Conservation (phyloP, 192 early-diverging fungal genomes). For the Jimgerdemannia lactiflua region DNA sequence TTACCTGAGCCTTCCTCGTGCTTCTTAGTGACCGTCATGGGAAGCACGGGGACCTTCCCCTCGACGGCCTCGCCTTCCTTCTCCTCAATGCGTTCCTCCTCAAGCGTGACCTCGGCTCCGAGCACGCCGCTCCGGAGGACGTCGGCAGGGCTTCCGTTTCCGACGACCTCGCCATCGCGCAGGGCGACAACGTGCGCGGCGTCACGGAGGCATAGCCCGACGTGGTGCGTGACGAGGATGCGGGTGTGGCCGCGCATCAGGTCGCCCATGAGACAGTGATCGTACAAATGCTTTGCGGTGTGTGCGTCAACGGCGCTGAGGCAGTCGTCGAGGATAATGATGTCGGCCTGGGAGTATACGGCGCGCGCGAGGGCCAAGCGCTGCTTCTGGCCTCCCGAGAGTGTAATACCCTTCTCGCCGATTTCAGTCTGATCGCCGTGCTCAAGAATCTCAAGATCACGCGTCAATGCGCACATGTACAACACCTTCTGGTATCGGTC, state of each 20-base stretch:
- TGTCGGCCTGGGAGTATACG: conserved; percentile 65
- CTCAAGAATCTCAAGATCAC: conserved; percentile 81
- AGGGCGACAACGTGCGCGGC: conserved; percentile 59
- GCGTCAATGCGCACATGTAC: conserved; percentile 76
- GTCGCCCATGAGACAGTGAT: conserved; percentile 72
- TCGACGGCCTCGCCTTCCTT: conserved; percentile 40
- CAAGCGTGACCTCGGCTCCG: conserved; percentile 36
- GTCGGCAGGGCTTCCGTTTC: conserved; percentile 45
- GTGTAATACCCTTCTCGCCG: conserved; percentile 84
- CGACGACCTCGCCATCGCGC: conserved; percentile 55
- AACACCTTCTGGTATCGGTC: conserved; percentile 79
- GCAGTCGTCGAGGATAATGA: conserved; percentile 84
- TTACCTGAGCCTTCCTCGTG: conserved; percentile 42
- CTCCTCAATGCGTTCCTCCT: conserved; percentile 30
- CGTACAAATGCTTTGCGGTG: conserved; percentile 83
- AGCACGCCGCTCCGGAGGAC: conserved; percentile 37
- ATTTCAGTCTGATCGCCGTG: conserved; percentile 92
- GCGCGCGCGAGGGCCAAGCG: conserved; percentile 77
- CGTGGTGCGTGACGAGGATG: conserved; percentile 89
- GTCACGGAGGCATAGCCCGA: conserved; percentile 55
- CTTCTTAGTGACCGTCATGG: conserved; percentile 24
- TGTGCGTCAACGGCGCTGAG: conserved; percentile 95
- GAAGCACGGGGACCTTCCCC: conserved; percentile 31
- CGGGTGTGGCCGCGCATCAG: conserved; percentile 76
- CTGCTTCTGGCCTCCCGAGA: conserved; percentile 89